phyloP scores from a whole-genome alignment of 257 asterid species.

The Nyctanthes arbortristis region DNA sequence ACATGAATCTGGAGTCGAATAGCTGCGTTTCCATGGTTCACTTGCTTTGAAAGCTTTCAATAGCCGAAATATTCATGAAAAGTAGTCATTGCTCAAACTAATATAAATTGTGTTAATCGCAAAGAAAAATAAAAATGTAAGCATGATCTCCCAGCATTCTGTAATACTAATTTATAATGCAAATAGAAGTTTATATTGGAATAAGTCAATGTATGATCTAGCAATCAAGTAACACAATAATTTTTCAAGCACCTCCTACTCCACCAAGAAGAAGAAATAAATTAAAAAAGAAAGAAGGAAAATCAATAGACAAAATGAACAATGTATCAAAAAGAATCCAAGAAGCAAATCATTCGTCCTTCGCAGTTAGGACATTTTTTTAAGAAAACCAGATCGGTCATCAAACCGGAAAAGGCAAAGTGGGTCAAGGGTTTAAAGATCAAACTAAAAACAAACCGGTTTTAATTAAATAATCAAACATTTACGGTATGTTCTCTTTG shows the following conservation, averaged over 20 bases:
- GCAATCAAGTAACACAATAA: neutral
- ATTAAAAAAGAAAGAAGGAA: too few species aligned
- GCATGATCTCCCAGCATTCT: neutral
- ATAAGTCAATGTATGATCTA: neutral
- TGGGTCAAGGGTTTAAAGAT: too few species aligned
- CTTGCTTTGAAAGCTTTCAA: slow-evolving; percentile 47
- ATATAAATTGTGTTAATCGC: neutral
- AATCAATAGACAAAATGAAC: neutral
- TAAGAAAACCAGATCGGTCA: too few species aligned
- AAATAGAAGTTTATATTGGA: neutral
- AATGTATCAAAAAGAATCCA: neutral
- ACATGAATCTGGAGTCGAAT: slow-evolving; percentile 38
- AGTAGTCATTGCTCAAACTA: neutral
- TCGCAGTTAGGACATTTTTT: too few species aligned
- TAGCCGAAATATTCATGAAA: slow-evolving; percentile 43
- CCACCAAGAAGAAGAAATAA: neutral
- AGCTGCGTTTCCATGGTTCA: slow-evolving; percentile 67
- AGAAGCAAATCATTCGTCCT: too few species aligned
- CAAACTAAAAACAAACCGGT: too few species aligned
- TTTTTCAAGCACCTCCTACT: neutral
- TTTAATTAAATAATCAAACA: too few species aligned
- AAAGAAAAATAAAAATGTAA: neutral
- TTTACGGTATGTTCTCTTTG: too few species aligned
- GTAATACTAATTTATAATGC: neutral
- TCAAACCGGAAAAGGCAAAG: too few species aligned